Evolutionary conservation across 1,139 yeast species (phyloP).

Genomic region (Pichia kudriavzevii): DNA sequence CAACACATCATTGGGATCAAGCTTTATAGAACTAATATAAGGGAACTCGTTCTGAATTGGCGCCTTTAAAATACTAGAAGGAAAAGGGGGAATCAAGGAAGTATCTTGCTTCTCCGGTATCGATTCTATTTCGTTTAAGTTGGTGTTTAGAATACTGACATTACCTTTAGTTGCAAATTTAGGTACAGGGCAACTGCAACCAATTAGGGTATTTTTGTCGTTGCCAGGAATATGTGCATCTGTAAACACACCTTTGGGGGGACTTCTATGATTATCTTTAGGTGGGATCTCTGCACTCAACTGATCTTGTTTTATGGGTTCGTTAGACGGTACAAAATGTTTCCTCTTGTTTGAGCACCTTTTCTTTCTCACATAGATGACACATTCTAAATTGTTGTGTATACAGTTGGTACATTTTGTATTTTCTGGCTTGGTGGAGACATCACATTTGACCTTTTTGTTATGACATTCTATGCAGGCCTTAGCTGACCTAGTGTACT

Average conservation of each 20-base stretch:
- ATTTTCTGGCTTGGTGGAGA: slow-evolving; percentile 35
- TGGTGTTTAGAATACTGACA: slow-evolving; percentile 3
- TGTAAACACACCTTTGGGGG: background rate
- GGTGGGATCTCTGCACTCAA: too few species aligned
- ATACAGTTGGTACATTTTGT: slow-evolving; percentile 48
- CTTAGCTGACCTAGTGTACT: slow-evolving; percentile 44
- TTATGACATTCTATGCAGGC: slow-evolving; percentile 51
- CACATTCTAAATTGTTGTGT: slow-evolving; percentile 46
- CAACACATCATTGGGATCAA: slow-evolving; percentile 19
- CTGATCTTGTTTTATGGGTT: background rate
- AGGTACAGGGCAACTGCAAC: too few species aligned
- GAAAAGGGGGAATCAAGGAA: slow-evolving; percentile 7
- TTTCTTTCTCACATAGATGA: slow-evolving; percentile 37
- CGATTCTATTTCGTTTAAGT: slow-evolving; percentile 7
- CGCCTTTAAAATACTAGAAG: slow-evolving; percentile 14
- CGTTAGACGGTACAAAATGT: background rate
- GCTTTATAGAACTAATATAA: slow-evolving; percentile 14
- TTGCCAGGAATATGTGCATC: background rate
- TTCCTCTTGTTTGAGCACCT: slow-evolving; percentile 14
- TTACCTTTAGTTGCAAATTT: background rate
- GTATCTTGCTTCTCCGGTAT: slow-evolving; percentile 5
- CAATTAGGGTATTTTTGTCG: background rate
- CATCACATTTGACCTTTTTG: slow-evolving; percentile 45
- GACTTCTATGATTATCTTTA: too few species aligned
- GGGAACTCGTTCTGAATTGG: slow-evolving; percentile 15